A percentile compares a stretch with the other conserved stretches of the same genome.
Conservation (phyloP, 2,329 filamentous ascomycete species). For the Alternaria alternata region DNA sequence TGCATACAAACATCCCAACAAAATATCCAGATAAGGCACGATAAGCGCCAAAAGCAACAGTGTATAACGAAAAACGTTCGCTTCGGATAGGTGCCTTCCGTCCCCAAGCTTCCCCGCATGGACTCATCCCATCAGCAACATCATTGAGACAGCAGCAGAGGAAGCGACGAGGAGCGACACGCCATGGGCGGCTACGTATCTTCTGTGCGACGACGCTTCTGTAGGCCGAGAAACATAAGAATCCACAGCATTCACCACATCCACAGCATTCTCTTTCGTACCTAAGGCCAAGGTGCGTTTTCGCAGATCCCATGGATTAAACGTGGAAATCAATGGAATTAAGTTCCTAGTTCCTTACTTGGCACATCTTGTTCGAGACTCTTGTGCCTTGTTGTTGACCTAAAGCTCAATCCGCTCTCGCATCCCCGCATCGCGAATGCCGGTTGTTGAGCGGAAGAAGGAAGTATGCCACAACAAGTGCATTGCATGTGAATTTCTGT, state of each 20-base stretch:
- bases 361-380: constrained; percentile 1
- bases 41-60: neutral
- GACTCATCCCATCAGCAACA: neutral
- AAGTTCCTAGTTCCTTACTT: neutral
- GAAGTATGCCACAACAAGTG: neutral
- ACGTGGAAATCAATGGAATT: neutral
- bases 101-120: neutral
- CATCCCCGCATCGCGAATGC: neutral
- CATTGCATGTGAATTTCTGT: neutral
- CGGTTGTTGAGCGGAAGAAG: constrained; percentile 4
- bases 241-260: neutral
- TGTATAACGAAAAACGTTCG: constrained; percentile 6
- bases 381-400: constrained; percentile 1
- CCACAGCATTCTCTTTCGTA: neutral
- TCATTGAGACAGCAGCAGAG: neutral
- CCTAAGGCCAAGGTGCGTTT: neutral
- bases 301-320: constrained; percentile 3
- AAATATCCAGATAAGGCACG: neutral
- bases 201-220: neutral
- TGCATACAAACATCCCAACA: neutral
- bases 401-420: neutral
- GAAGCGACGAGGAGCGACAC: neutral
- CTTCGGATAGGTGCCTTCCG: neutral
- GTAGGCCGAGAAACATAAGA: neutral
- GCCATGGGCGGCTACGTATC: neutral